These are phyloP conservation scores for Ganoderma resinaceum DNA, from an alignment of 1,284 basidiomycete genomes.

Conservation along the genomic window DNA sequence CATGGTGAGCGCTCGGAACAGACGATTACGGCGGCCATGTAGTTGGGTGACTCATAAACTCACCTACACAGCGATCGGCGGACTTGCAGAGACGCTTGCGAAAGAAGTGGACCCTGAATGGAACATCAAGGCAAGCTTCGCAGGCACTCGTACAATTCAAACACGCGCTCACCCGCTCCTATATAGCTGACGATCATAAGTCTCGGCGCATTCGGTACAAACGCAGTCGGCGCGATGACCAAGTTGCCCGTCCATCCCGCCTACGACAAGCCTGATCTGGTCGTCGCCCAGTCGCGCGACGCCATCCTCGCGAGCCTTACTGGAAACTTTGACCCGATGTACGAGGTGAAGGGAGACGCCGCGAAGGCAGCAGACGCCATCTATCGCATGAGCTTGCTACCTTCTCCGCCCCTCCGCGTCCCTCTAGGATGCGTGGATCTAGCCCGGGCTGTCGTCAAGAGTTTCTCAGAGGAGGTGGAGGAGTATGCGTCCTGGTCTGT, in stretches of 20 bases:
- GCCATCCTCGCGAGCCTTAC: constrained; percentile 10
- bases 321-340: neutral
- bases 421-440: constrained; percentile 32
- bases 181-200: constrained; percentile 18
- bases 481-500: constrained; percentile 39
- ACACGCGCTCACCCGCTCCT: neutral
- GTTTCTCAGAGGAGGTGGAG: constrained; percentile 20
- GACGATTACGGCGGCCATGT: neutral
- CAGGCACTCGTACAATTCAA: neutral
- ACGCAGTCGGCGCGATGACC: constrained; percentile 11
- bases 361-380: constrained; percentile 11
- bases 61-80: constrained; percentile 37
- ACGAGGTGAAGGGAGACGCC: constrained; percentile 16
- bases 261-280: constrained; percentile 15
- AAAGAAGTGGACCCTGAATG: constrained; percentile 46
- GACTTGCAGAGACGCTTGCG: constrained; percentile 41
- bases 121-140: constrained; percentile 46
- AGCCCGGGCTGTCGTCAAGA: neutral
- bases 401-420: constrained; percentile 38
- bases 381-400: constrained; percentile 18
- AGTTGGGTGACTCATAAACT: neutral
- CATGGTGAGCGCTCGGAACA: constrained; percentile 35
- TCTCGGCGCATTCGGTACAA: constrained; percentile 23
- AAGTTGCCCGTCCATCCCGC: constrained; percentile 19
- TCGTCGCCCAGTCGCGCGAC: constrained; percentile 10